Percentiles rank a stretch among this genome's conserved stretches.
phyloP scores from a whole-genome alignment of 2,329 filamentous ascomycete genomes.

The Ophiocordyceps camponoti-rufipedis region DNA sequence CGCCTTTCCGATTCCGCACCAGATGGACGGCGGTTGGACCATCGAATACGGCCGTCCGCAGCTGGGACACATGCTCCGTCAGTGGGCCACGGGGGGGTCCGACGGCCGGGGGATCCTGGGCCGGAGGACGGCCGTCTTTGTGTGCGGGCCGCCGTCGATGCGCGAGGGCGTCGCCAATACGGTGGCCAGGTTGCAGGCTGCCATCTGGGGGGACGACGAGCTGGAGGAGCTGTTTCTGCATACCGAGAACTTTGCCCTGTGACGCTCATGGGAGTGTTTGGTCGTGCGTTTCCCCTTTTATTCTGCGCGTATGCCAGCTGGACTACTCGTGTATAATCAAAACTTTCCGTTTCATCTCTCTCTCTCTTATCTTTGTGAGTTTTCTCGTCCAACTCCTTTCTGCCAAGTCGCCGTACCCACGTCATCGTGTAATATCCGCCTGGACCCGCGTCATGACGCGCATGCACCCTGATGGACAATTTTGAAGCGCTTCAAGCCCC shows the following conservation, averaged over 20 bases:
- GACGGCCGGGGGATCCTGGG: constrained; percentile 56
- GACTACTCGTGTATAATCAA: no score
- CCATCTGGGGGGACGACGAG: constrained; percentile 61
- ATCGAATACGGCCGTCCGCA: constrained; percentile 87
- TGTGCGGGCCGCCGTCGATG: constrained; percentile 81
- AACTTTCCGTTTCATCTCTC: no score
- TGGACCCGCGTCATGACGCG: not conserved
- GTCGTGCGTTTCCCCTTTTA: no score
- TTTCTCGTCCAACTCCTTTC: no score
- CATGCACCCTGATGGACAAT: no score
- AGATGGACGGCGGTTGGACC: constrained; percentile 65
- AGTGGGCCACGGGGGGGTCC: constrained; percentile 56
- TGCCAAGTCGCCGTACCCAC: no score
- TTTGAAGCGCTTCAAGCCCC: no score
- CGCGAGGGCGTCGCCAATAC: constrained; percentile 72
- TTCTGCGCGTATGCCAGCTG: no score
- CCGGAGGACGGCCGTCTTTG: constrained; percentile 70
- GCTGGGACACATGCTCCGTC: constrained; percentile 68
- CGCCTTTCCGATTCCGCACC: constrained; percentile 54
- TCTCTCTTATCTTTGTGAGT: no score
- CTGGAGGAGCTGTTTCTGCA: constrained; percentile 87
- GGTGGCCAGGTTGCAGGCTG: constrained; percentile 63
- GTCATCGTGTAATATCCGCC: no score
- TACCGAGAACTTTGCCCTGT: constrained; percentile 88
- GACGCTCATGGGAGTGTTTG: not conserved